Conservation (phyloP, 176 grass and related monocot genomes). For the Canna indica region DNA sequence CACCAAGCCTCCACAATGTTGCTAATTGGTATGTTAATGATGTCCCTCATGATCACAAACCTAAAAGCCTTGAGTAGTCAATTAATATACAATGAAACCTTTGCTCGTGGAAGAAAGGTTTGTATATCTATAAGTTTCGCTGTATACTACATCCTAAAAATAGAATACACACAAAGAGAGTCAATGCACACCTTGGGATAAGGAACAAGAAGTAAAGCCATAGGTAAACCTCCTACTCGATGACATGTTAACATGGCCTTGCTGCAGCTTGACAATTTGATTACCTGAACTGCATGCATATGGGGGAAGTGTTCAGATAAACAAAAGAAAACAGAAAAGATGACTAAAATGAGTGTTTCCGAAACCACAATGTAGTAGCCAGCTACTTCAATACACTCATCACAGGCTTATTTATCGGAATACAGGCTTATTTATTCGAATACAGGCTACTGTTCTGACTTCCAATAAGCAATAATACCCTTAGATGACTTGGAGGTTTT, state of each 20-base stretch:
- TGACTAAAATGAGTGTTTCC: not conserved
- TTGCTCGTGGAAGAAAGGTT: too few species aligned
- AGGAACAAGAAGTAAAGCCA: slow-evolving; percentile 21
- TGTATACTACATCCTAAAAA: not conserved
- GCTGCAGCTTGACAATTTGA: not conserved
- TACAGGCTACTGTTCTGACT: not conserved
- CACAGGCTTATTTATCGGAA: not conserved
- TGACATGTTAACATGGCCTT: not conserved
- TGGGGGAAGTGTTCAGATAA: not conserved
- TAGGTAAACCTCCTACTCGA: slow-evolving; percentile 9
- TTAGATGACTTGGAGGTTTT: not conserved
- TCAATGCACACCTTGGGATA: slow-evolving; percentile 18
- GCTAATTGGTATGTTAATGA: not conserved
- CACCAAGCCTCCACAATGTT: not conserved
- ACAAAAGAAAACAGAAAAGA: not conserved
- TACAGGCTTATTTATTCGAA: not conserved
- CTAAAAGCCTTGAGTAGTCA: not conserved
- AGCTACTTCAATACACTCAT: not conserved
- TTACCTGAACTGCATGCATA: slow-evolving; percentile 24
- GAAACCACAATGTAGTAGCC: not conserved
- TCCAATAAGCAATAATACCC: not conserved
- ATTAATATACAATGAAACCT: too few species aligned
- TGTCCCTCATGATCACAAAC: not conserved
- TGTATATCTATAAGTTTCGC: too few species aligned
- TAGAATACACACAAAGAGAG: not conserved